Base-by-base conservation (phyloP, 208 protist genomes). In the Trypanosoma caninum region DNA sequence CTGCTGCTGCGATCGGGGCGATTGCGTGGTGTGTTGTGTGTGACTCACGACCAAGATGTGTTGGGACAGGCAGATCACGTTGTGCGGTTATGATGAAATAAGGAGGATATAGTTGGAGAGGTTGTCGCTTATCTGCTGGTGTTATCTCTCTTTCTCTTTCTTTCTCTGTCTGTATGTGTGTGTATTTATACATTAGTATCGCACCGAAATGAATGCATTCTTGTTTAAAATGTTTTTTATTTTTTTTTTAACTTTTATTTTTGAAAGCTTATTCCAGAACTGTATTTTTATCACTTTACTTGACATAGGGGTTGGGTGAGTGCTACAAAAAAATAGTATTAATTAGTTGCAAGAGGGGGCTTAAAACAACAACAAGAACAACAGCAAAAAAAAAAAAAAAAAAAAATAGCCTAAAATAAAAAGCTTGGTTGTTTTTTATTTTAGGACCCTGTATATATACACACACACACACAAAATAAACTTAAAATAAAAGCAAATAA, bases 41-140 rank as follows among this genome's bases (percentile, higher is more conserved):
- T 80, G 0, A 89, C 80, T 8, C 85, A 93, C 70, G 82, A 89
- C 27, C 57, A 54, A 13, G 74, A 74, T 13, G 58, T 92, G 28
- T 74, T 92, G 48, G 30, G 63, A 14, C 57, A 65, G 8, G 78
- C 84, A 20, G 81, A 91, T 59, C 67, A 84, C 33, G 68, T 86
- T 22, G 63, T 91, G 40, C 23, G n/a, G 27, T 28, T 76, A 22
- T 66, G 44, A 66, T 16, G 18, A 27, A 55, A 58, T 37, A 34
- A 33, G 18, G 35, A 0, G 11, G n/a, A 33, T 22, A 28, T 33
- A n/a, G 1, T 31, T 47, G 30, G 11, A 1, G 2, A 5, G 33
- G 55, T 2, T n/a, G 31, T 14, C 33, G 50, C 20, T 14, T 58
- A 46, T 1, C n/a, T 46, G 23, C 14, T 45, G 14, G 27, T 34